A percentile compares a stretch with the other conserved stretches of the same genome.
These are phyloP conservation scores for Yamadazyma sp. DNA, from an alignment of 805 yeast species.

Conservation along the genomic window DNA sequence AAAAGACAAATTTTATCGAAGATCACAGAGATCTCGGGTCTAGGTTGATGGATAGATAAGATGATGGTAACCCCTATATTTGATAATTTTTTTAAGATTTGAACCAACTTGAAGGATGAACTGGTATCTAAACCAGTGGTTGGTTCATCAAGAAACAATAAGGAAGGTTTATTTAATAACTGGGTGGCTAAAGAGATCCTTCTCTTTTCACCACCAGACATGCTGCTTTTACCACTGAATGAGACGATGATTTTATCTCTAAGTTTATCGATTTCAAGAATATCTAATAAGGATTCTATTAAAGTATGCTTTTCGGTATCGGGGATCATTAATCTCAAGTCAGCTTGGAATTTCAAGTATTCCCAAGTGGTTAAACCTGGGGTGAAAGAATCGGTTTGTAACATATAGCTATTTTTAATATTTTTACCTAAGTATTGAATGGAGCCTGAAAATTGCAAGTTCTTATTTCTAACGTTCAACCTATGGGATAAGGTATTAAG, in stretches of 20 bases:
- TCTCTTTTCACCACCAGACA: slow-evolving; percentile 85
- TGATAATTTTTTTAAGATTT: slow-evolving; percentile 51
- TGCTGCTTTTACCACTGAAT: slow-evolving; percentile 35
- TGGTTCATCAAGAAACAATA: slow-evolving; percentile 81
- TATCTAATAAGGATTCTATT: slow-evolving; percentile 58
- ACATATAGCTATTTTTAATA: slow-evolving; percentile 57
- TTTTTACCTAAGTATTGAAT: slow-evolving; percentile 26
- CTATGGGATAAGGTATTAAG: slow-evolving; percentile 63
- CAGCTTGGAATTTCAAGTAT: slow-evolving; percentile 68
- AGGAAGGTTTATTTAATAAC: slow-evolving; percentile 69
- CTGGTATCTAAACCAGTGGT: slow-evolving; percentile 85
- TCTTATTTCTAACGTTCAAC: slow-evolving; percentile 36
- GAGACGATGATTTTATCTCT: slow-evolving; percentile 55
- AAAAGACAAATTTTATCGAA: slow-evolving; percentile 68
- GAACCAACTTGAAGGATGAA: slow-evolving; percentile 63
- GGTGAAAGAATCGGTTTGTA: slow-evolving; percentile 70
- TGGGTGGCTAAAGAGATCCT: slow-evolving; percentile 77
- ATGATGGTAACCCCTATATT: slow-evolving; percentile 68
- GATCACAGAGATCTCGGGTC: slow-evolving; percentile 68
- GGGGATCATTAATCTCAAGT: slow-evolving; percentile 52
- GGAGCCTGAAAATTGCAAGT: slow-evolving; percentile 41
- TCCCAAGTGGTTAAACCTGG: slow-evolving; percentile 74
- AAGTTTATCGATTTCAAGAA: slow-evolving; percentile 65
- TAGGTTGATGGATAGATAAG: slow-evolving; percentile 79
- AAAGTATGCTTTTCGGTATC: slow-evolving; percentile 43